Percentiles rank a stretch among this genome's conserved stretches.
These are phyloP conservation scores for Elsinoe australis DNA, from an alignment of 2,329 filamentous ascomycete species.

Conservation along the genomic window DNA sequence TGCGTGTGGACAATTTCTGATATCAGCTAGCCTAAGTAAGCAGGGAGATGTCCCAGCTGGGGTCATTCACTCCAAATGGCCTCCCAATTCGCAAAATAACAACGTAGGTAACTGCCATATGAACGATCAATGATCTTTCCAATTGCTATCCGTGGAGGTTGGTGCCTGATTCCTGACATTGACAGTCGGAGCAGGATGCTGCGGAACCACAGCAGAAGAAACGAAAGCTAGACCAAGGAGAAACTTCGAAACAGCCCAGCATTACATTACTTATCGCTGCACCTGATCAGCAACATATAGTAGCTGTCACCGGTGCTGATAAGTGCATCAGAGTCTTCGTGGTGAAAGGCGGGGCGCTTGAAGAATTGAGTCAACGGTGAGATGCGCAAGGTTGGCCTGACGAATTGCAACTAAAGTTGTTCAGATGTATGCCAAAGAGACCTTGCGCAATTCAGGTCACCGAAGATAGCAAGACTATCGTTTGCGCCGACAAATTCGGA, in stretches of 20 bases:
- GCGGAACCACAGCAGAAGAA: slow-evolving; percentile 28
- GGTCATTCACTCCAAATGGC: slow-evolving; percentile 11
- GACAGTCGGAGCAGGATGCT: slow-evolving; percentile 25
- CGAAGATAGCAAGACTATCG: slow-evolving; percentile 61
- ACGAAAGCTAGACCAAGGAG: slow-evolving; percentile 31
- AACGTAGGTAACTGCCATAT: not conserved
- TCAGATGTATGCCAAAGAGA: slow-evolving; percentile 78
- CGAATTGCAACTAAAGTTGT: slow-evolving; percentile 2
- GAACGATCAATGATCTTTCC: not conserved
- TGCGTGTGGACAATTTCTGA: not conserved
- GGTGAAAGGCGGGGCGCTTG: slow-evolving; percentile 52
- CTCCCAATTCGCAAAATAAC: not conserved
- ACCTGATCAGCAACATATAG: slow-evolving; percentile 56
- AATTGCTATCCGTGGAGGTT: slow-evolving; percentile 17
- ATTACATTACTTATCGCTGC: slow-evolving; percentile 63
- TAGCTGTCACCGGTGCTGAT: slow-evolving; percentile 82
- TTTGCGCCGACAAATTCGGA: slow-evolving; percentile 91
- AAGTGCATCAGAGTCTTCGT: slow-evolving; percentile 83
- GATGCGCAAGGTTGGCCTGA: slow-evolving; percentile 22
- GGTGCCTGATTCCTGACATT: slow-evolving; percentile 12
- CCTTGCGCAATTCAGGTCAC: slow-evolving; percentile 69
- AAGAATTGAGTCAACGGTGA: slow-evolving; percentile 64
- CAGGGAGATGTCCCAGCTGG: slow-evolving; percentile 1
- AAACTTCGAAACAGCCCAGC: slow-evolving; percentile 42
- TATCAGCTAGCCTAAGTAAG: not conserved